Percentiles rank a stretch among this genome's conserved stretches.
phyloP scores from a whole-genome alignment of 495 filamentous ascomycete genomes.

The Ascodesmis nigricans region DNA sequence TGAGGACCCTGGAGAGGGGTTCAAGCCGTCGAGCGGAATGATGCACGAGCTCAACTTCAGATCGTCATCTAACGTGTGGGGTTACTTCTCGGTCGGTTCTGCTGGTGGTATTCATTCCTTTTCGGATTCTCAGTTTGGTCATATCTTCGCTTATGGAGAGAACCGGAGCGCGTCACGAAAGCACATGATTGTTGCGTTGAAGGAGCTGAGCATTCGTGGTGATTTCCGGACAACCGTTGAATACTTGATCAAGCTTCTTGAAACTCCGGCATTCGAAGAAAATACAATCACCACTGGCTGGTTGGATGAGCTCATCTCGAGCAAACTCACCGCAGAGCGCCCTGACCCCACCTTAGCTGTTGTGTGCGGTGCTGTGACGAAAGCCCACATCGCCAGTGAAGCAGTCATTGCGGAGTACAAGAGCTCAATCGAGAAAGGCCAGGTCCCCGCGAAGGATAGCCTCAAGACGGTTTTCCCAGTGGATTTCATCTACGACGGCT shows the following conservation, averaged over 20 bases:
- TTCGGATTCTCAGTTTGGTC: conserved; percentile 96
- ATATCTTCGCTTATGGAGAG: conserved; percentile 98
- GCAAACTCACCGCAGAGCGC: conserved; percentile 89
- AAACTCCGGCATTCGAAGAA: conserved; percentile 94
- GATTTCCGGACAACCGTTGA: conserved; percentile 98
- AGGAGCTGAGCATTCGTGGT: conserved; percentile 97
- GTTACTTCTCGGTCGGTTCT: conserved; percentile 98
- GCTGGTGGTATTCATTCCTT: conserved; percentile 95
- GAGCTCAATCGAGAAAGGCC: conserved; percentile 80
- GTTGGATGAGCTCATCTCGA: conserved; percentile 95
- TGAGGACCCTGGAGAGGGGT: conserved; percentile 95
- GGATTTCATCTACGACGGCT: conserved; percentile 95
- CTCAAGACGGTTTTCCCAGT: conserved; percentile 95
- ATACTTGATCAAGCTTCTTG: conserved; percentile 95
- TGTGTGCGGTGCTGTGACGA: conserved; percentile 82
- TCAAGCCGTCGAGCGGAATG: conserved; percentile 96
- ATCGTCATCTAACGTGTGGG: conserved; percentile 96
- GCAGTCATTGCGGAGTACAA: conserved; percentile 67
- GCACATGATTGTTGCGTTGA: conserved; percentile 97
- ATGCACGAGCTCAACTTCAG: conserved; percentile 99
- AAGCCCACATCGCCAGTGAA: conserved; percentile 84
- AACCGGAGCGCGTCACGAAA: conserved; percentile 87
- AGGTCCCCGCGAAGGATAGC: conserved; percentile 87
- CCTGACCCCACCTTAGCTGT: conserved; percentile 81
- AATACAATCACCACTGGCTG: conserved; percentile 99